A percentile compares a stretch with the other conserved stretches of the same genome.
These are phyloP conservation scores for Curvularia lunata DNA, from an alignment of 2,329 filamentous ascomycete genomes.

Conservation along the genomic window DNA sequence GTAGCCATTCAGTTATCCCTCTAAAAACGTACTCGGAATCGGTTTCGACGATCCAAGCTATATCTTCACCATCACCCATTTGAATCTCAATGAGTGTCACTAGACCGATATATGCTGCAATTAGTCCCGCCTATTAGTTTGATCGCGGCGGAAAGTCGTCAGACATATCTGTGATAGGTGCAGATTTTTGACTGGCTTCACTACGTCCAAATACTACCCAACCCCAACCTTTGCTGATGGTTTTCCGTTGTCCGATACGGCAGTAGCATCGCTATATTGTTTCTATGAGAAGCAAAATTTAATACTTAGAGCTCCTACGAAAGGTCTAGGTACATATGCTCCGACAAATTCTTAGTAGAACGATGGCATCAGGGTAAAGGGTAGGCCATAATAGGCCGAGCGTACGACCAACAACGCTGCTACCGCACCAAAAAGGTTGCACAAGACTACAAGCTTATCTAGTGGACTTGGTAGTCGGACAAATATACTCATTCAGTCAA, in stretches of 20 bases:
- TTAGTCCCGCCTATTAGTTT: conserved; percentile 22
- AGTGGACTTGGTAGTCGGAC: too few relatives aligned
- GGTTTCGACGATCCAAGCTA: conserved; percentile 17
- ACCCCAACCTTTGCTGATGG: background rate
- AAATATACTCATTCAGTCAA: too few relatives aligned
- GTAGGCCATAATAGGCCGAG: too few relatives aligned
- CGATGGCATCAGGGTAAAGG: too few relatives aligned
- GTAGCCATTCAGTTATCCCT: conserved; percentile 23
- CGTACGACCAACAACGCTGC: too few relatives aligned
- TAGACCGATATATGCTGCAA: conserved; percentile 18
- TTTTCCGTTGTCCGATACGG: background rate
- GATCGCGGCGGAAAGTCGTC: conserved; percentile 18
- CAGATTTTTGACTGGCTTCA: background rate
- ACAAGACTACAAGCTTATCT: too few relatives aligned
- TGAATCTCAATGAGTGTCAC: conserved; percentile 5
- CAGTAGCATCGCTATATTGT: too few relatives aligned
- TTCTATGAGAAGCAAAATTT: too few relatives aligned
- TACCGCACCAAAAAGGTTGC: too few relatives aligned
- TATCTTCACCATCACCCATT: background rate
- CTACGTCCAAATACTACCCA: background rate
- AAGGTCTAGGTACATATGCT: too few relatives aligned
- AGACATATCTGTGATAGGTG: conserved; percentile 13
- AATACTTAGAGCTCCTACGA: too few relatives aligned
- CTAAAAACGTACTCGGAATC: conserved; percentile 24
- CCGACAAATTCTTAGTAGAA: too few relatives aligned